Conservation (phyloP, 176 grass and related monocot species). For the Pharus latifolius region DNA sequence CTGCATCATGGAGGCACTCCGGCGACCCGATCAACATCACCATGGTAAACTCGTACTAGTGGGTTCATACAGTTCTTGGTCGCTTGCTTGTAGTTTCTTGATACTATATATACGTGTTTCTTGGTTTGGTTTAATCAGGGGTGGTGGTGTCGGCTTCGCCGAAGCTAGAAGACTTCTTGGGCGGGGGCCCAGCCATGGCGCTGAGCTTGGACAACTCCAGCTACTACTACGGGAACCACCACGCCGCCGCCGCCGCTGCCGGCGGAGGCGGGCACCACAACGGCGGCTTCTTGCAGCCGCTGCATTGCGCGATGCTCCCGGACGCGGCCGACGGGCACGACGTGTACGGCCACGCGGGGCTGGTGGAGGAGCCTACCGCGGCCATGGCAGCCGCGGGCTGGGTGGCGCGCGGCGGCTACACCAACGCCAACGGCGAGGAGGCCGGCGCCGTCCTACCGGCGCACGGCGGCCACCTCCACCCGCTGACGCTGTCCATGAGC, state of each 20-base stretch:
- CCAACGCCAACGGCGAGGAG: slow-evolving; percentile 4
- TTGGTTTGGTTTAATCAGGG: slow-evolving; percentile 21
- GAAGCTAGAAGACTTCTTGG: slow-evolving; percentile 95
- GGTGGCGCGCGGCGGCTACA: neutral
- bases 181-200: slow-evolving; percentile 66
- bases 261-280: slow-evolving; percentile 8
- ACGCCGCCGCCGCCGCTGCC: neutral
- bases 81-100: neutral
- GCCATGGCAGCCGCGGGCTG: slow-evolving; percentile 23
- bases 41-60: slow-evolving; percentile 13
- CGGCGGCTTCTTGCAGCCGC: slow-evolving; percentile 33
- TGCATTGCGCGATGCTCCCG: slow-evolving; percentile 44
- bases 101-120: slow-evolving; percentile 9
- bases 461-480: slow-evolving; percentile 27
- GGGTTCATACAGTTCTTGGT: no score
- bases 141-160: slow-evolving; percentile 64
- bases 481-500: slow-evolving; percentile 83
- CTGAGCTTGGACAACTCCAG: slow-evolving; percentile 55
- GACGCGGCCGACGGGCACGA: slow-evolving; percentile 23
- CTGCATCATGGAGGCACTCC: slow-evolving; percentile 67
- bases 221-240: slow-evolving; percentile 54
- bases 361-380: slow-evolving; percentile 1
- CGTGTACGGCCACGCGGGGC: slow-evolving; percentile 37
- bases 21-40: slow-evolving; percentile 44
- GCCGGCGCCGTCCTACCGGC: slow-evolving; percentile 22